These are phyloP conservation scores for Neophaeococcomyces mojaviensis DNA, from an alignment of 2,329 filamentous ascomycete species.

Conservation along the genomic window DNA sequence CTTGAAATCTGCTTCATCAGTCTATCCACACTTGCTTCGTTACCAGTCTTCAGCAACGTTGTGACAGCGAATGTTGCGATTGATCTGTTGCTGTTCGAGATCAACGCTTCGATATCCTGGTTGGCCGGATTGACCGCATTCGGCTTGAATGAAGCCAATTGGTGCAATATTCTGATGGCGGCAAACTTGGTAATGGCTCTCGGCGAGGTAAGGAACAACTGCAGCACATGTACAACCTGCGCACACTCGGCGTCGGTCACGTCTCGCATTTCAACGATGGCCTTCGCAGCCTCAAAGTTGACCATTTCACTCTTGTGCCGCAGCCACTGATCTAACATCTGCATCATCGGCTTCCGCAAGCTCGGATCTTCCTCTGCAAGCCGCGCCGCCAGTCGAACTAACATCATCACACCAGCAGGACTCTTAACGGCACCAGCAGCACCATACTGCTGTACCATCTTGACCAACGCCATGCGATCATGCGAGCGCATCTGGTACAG, in stretches of 20 bases:
- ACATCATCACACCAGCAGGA: conserved; percentile 82
- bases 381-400: conserved; percentile 87
- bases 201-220: conserved; percentile 93
- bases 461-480: conserved; percentile 95
- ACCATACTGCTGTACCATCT: conserved; percentile 99
- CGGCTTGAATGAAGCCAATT: conserved; percentile 94
- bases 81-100: conserved; percentile 92
- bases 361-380: conserved; percentile 87
- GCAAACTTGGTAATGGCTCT: conserved; percentile 96
- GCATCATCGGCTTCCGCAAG: conserved; percentile 91
- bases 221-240: conserved; percentile 88
- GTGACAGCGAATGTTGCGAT: conserved; percentile 98
- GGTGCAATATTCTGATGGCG: conserved; percentile 90
- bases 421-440: conserved; percentile 88
- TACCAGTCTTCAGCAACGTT: conserved; percentile 94
- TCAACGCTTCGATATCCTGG: conserved; percentile 91
- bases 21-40: conserved; percentile 91
- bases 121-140: conserved; percentile 89
- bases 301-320: conserved; percentile 99
- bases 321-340: conserved; percentile 90
- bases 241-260: conserved; percentile 85
- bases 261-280: conserved; percentile 89
- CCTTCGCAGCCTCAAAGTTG: conserved; percentile 98
- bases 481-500: conserved; percentile 97
- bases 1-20: conserved; percentile 97